These are phyloP conservation scores for Thalassiosira profunda DNA, from an alignment of 108 stramenopile species.

Conservation along the genomic window DNA sequence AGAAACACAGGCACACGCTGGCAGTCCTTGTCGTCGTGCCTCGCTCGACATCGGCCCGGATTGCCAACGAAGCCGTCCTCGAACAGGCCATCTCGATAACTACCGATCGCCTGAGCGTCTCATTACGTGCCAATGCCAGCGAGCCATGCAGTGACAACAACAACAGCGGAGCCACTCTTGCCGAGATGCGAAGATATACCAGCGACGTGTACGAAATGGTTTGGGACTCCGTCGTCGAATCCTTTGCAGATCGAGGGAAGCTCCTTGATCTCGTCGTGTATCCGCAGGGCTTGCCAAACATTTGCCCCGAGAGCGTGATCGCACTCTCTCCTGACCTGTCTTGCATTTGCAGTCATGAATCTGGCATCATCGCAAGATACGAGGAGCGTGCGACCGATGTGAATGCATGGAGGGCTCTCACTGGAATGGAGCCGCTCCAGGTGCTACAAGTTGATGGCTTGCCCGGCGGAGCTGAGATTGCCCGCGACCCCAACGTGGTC, in stretches of 20 bases:
- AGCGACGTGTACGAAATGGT: constrained; percentile 86
- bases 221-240: constrained; percentile 77
- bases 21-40: constrained; percentile 89
- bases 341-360: constrained; percentile 77
- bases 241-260: constrained; percentile 3
- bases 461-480: constrained; percentile 68
- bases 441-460: constrained; percentile 80
- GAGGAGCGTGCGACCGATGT: too few species aligned
- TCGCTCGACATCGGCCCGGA: constrained; percentile 74
- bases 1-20: constrained; percentile 65
- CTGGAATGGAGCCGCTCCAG: constrained; percentile 53
- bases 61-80: constrained; percentile 91
- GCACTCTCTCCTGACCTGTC: constrained; percentile 70
- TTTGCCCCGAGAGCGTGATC: constrained; percentile 84
- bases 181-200: constrained; percentile 74
- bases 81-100: constrained; percentile 64
- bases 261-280: constrained; percentile 88
- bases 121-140: constrained; percentile 69
- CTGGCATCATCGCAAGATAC: constrained; percentile 75
- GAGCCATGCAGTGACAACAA: too few species aligned
- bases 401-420: constrained; percentile 68
- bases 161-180: constrained; percentile 46
- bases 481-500: constrained; percentile 56
- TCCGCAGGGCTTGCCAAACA: constrained; percentile 88
- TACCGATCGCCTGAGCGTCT: constrained; percentile 67